Evolutionary conservation across 2,329 filamentous ascomycete species (phyloP).

Genomic region (Delphinella strobiligena): DNA sequence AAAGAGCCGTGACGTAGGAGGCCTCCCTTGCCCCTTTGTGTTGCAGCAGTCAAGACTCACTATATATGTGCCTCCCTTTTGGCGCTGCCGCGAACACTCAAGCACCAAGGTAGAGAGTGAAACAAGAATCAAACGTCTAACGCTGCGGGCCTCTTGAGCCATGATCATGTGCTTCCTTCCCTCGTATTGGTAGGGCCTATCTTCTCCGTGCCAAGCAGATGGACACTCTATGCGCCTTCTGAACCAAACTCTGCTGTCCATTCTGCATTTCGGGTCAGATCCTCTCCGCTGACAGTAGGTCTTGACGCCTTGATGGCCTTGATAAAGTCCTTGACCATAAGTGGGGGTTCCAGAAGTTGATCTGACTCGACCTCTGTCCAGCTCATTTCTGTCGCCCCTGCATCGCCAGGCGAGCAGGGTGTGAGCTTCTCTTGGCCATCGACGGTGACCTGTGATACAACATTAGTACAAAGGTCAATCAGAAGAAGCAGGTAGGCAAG

Average conservation of each 20-base stretch:
- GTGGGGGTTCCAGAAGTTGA: slow-evolving; percentile 70
- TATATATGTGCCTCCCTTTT: too few species aligned
- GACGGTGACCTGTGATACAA: slow-evolving; percentile 47
- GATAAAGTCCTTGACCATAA: slow-evolving; percentile 84
- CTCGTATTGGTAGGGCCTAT: too few species aligned
- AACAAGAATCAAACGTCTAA: too few species aligned
- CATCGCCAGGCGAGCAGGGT: slow-evolving; percentile 86
- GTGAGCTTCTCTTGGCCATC: slow-evolving; percentile 60
- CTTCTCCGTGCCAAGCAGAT: too few species aligned
- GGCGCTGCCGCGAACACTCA: too few species aligned
- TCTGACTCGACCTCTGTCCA: slow-evolving; percentile 83
- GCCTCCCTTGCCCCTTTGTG: too few species aligned
- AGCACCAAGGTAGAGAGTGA: too few species aligned
- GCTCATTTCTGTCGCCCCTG: slow-evolving; percentile 78
- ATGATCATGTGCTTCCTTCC: too few species aligned
- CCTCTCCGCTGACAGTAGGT: slow-evolving; percentile 80
- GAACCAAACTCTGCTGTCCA: slow-evolving; percentile 97
- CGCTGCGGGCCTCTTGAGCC: too few species aligned
- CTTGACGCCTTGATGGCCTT: slow-evolving; percentile 79
- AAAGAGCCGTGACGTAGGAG: too few species aligned
- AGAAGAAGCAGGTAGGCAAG: neutral
- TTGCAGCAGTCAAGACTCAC: too few species aligned
- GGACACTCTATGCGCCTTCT: slow-evolving; percentile 60
- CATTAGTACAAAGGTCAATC: neutral
- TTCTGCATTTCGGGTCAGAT: slow-evolving; percentile 71